Evolutionary conservation across 148 eudicot species (phyloP), one percentile per base, ranked within the genome.

Genomic region (Vaccinium macrocarpon): DNA sequence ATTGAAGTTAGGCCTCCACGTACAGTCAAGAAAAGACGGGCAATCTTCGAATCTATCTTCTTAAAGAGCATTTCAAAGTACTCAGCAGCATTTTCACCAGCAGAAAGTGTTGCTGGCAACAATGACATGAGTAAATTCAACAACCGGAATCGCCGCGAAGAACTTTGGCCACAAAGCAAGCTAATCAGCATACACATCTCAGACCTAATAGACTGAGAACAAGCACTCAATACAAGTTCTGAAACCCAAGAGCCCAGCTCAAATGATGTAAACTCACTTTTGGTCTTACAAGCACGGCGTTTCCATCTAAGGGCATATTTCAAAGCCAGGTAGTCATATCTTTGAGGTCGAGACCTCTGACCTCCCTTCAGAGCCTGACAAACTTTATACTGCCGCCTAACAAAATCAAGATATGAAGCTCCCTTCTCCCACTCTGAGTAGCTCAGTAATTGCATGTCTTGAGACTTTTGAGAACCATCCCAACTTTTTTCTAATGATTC

Each of bases 201-300:
- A 42, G 96, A 91, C 86, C 99, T 90, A 87, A 97, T 97, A 59
- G 99, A 97, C 86, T 94, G 99, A 76, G 98, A 97, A 85, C 98
- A 97, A 80, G 98, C 97, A 89, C 99, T 97, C 84, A 97, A 86
- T 87, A 93, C 91, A 71, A 97, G 99, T 86, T 92, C 99, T 51
- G 98, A 94, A 85, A 97, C 99, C 99, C 99, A 97, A 53, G 99
- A 95, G 32, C 99, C 99, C 78, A 97, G 92, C 84, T 97, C 99
- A 92, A 97, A 97, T 19, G 98, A 92, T 86, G 90, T 86, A 82
- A 93, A 83, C 68, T 91, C 96, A 85, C 88, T 91, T 86, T 90
- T 93, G 72, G 89, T 81, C 82, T 83, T 90, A 80, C 89, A 90
- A 82, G 93, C 88, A 85, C 90, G 91, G 1, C 96, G 94, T 86